Percentiles rank a stretch among this genome's conserved stretches.
Conservation (phyloP, 2,329 filamentous ascomycete genomes). For the Hypoxylon sp. region DNA sequence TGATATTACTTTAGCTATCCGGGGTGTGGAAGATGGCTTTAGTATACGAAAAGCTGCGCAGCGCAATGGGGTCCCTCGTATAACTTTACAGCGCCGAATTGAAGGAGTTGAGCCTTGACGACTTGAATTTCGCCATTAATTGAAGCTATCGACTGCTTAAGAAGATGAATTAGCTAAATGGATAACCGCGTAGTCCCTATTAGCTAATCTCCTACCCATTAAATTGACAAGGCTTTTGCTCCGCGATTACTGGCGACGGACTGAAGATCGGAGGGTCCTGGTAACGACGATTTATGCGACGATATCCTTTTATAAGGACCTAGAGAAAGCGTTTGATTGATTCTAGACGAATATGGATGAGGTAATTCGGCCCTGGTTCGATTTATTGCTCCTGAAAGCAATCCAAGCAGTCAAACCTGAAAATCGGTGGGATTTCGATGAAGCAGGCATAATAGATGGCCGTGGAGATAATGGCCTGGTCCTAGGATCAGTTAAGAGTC, state of each 20-base stretch:
- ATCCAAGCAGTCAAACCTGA: neutral
- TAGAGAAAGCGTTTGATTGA: neutral
- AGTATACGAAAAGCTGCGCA: no score
- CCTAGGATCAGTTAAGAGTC: neutral
- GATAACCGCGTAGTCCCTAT: neutral
- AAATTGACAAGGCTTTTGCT: neutral
- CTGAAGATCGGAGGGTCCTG: neutral
- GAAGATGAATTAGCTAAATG: neutral
- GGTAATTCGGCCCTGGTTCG: neutral
- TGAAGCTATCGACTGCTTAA: neutral
- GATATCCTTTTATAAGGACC: neutral
- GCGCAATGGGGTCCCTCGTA: neutral
- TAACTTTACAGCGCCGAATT: neutral
- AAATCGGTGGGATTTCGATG: neutral
- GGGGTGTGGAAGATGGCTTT: neutral
- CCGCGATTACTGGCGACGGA: neutral
- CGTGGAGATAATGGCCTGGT: neutral
- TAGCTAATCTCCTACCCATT: neutral
- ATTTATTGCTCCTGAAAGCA: neutral
- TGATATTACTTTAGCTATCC: neutral
- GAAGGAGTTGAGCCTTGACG: neutral
- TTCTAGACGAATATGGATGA: neutral
- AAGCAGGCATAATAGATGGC: slow-evolving; percentile 1
- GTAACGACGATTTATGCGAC: neutral
- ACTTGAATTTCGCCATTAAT: neutral